A percentile compares a stretch with the other conserved stretches of the same genome.
Conservation (phyloP, 148 eudicot species). For the Arctostaphylos glauca region DNA sequence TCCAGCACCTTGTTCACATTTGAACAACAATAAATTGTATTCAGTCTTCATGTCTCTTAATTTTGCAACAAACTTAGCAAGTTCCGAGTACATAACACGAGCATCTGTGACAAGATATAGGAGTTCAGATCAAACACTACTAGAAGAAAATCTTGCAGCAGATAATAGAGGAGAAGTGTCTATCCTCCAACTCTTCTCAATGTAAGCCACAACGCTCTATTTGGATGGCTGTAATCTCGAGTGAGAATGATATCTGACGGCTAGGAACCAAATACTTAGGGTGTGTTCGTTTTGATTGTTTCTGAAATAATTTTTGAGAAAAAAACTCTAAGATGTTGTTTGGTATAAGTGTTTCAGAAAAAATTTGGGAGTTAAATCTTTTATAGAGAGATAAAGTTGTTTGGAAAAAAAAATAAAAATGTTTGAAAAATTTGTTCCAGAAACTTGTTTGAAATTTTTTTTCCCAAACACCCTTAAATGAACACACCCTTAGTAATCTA, state of each 20-base stretch:
- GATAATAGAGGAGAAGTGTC: not conserved
- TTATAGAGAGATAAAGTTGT: no score
- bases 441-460: no score
- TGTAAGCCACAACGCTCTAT: not conserved
- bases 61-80: conserved; percentile 85
- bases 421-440: no score
- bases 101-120: conserved; percentile 48
- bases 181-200: not conserved
- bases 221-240: not conserved
- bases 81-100: conserved; percentile 81
- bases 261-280: not conserved
- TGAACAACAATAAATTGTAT: conserved; percentile 61
- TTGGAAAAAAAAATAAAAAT: no score
- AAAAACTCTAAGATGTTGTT: no score
- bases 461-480: no score
- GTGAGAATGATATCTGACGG: not conserved
- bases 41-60: conserved; percentile 76
- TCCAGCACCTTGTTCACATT: conserved; percentile 81
- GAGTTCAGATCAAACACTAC: conserved; percentile 6
- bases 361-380: no score
- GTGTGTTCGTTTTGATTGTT: no score
- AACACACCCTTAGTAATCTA: not conserved
- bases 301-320: no score
- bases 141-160: not conserved
- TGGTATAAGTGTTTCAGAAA: no score